Conservation (phyloP, 768 basidiomycete genomes). For the Suillus subluteus region DNA sequence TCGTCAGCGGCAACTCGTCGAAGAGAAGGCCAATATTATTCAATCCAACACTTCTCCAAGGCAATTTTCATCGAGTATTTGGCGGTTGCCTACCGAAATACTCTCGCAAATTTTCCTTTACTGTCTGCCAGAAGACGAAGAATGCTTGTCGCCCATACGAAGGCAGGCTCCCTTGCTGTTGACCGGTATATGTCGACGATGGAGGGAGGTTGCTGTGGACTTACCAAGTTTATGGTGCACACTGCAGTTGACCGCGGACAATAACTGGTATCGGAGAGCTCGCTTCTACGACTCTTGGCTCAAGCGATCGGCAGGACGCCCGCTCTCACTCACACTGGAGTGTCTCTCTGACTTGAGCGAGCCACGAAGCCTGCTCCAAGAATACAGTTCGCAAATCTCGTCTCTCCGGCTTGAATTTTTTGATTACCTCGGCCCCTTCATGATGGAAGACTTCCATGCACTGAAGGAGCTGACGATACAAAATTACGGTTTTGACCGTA, state of each 20-base stretch:
- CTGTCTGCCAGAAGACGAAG: constrained; percentile 31
- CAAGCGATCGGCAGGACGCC: not conserved
- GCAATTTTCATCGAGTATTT: constrained; percentile 33
- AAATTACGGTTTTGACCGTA: no score
- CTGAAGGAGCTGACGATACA: constrained; percentile 24
- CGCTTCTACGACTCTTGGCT: not conserved
- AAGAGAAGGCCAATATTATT: constrained; percentile 12
- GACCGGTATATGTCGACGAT: constrained; percentile 43
- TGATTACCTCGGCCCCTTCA: not conserved
- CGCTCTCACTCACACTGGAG: not conserved
- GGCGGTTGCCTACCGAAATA: constrained; percentile 47
- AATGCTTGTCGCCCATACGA: constrained; percentile 22
- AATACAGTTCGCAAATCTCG: constrained; percentile 19
- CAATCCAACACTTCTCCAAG: constrained; percentile 21
- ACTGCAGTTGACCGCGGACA: constrained; percentile 29
- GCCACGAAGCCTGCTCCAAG: constrained; percentile 16
- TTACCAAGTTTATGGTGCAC: constrained; percentile 53
- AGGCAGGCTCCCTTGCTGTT: constrained; percentile 41
- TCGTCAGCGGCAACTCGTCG: no score
- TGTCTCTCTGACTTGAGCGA: not conserved
- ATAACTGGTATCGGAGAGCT: constrained; percentile 11
- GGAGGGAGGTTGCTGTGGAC: constrained; percentile 42
- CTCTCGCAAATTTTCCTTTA: constrained; percentile 49
- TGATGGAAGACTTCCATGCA: constrained; percentile 14
- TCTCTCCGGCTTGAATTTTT: constrained; percentile 6